phyloP scores from a whole-genome alignment of 2,329 filamentous ascomycete genomes.

The Fusarium paranaense region DNA sequence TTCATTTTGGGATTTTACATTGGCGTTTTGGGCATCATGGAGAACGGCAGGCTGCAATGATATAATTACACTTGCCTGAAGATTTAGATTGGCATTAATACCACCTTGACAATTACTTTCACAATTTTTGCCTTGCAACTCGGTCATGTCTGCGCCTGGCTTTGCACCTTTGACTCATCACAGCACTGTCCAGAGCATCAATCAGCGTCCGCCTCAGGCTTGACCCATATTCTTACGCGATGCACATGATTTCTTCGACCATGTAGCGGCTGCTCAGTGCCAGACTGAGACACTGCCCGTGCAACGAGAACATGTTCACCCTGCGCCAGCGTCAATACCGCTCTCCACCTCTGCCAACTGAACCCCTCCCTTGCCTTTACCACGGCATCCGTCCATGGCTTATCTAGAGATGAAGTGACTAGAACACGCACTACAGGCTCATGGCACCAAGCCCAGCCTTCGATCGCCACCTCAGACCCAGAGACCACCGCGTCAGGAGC shows the following conservation, averaged over 20 bases:
- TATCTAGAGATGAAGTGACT: background rate
- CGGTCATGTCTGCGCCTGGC: background rate
- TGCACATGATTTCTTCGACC: background rate
- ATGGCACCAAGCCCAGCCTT: constrained; percentile 1
- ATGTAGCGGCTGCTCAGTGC: background rate
- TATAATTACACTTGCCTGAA: background rate
- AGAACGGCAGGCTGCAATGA: background rate
- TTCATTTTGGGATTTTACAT: background rate
- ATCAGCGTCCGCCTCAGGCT: background rate
- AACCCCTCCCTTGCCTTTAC: background rate
- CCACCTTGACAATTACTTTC: background rate
- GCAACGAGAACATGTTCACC: background rate
- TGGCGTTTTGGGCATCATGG: constrained; percentile 3
- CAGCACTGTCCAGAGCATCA: background rate
- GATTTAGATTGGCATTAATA: background rate
- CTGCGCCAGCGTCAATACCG: background rate
- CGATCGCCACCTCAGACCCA: background rate
- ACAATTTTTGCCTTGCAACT: background rate
- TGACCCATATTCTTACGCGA: background rate
- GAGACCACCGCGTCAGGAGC: background rate
- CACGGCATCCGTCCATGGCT: background rate
- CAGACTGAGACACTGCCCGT: background rate
- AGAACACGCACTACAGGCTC: background rate
- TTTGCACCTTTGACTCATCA: background rate
- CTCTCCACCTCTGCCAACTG: background rate